Evolutionary conservation across 108 stramenopile genomes (phyloP).

Genomic region (Aurantiochytrium sp.): DNA sequence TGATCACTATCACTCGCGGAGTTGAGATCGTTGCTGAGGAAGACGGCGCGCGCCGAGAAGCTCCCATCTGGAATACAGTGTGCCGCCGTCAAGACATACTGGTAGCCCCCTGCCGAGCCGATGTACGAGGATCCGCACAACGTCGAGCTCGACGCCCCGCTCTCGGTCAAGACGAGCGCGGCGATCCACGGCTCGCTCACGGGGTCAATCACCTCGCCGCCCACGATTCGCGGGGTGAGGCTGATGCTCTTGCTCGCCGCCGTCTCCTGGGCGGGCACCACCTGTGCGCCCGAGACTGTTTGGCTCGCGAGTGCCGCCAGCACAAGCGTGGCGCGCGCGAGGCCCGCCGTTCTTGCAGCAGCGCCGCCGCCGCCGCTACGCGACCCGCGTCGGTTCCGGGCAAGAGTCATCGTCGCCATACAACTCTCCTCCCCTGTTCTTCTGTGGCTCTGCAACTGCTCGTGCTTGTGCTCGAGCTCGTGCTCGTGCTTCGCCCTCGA

Average conservation of each 20-base stretch:
- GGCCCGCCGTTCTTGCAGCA: too few relatives aligned
- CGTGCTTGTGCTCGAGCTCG: too few relatives aligned
- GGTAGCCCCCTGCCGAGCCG: not conserved
- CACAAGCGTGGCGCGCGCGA: too few relatives aligned
- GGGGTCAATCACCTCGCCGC: not conserved
- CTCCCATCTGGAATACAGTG: not conserved
- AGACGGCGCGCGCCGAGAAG: not conserved
- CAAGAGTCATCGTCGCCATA: too few relatives aligned
- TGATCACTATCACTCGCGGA: not conserved
- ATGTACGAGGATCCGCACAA: not conserved
- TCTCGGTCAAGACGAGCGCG: not conserved
- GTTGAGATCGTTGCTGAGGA: not conserved
- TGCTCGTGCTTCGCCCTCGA: too few relatives aligned
- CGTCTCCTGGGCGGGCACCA: not conserved
- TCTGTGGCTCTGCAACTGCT: too few relatives aligned
- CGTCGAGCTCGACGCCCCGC: not conserved
- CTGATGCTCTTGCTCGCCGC: not conserved
- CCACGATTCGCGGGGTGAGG: not conserved
- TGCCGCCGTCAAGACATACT: not conserved
- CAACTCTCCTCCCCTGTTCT: too few relatives aligned
- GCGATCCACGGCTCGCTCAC: not conserved
- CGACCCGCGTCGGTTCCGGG: too few relatives aligned
- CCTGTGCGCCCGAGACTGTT: too few relatives aligned
- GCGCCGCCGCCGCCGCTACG: too few relatives aligned
- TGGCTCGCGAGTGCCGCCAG: too few relatives aligned